Evolutionary conservation across 2,329 filamentous ascomycete species (phyloP).

Genomic region (Lecanoromycetidae sp.): DNA sequence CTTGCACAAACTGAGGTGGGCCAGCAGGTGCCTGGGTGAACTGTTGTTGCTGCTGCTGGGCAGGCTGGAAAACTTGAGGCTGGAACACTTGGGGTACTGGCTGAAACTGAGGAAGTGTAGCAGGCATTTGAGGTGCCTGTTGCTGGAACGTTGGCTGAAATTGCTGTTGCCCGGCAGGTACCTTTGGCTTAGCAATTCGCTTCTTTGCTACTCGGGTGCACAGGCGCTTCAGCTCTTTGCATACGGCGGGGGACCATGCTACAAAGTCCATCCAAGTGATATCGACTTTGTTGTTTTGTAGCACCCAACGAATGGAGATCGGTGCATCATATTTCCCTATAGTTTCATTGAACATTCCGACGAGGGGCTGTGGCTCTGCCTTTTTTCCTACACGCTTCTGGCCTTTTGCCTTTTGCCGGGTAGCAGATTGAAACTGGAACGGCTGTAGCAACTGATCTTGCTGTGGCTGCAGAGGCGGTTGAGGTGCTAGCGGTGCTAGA

Average conservation of each 20-base stretch:
- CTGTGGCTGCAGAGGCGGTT: background rate
- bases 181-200: background rate
- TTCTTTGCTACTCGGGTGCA: background rate
- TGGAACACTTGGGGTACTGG: background rate
- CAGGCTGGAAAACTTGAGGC: background rate
- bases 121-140: background rate
- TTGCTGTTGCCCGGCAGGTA: background rate
- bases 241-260: background rate
- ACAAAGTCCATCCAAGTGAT: background rate
- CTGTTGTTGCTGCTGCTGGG: background rate
- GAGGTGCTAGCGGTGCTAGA: no score
- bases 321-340: background rate
- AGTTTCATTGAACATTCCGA: background rate
- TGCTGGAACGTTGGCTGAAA: background rate
- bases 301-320: background rate
- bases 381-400: background rate
- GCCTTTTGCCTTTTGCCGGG: background rate
- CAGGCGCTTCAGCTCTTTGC: background rate
- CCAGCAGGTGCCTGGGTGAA: no score
- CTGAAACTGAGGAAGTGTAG: background rate
- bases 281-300: background rate
- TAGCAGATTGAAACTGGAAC: background rate
- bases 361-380: background rate
- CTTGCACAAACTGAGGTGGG: no score
- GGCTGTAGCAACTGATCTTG: background rate